A percentile compares a stretch with the other conserved stretches of the same genome.
phyloP scores from a whole-genome alignment of 768 basidiomycete genomes.

The Daedaleopsis nitida region DNA sequence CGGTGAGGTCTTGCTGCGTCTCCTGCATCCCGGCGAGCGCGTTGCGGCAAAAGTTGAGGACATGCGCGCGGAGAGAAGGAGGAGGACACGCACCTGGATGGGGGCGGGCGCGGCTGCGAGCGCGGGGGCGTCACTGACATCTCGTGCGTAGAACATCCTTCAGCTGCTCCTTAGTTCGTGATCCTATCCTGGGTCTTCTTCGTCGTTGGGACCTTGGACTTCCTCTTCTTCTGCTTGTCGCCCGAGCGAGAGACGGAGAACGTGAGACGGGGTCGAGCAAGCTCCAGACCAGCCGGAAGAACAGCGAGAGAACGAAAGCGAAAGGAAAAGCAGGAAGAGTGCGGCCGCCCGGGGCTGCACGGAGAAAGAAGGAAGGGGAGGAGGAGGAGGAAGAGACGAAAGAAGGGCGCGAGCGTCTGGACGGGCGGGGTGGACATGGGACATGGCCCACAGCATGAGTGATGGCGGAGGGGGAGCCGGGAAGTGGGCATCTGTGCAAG shows the following conservation, averaged over 20 bases:
- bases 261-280: neutral
- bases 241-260: neutral
- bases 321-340: slow-evolving; percentile 1
- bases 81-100: too few relatives aligned
- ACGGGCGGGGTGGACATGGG: neutral
- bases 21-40: neutral
- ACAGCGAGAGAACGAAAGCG: neutral
- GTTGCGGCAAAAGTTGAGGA: neutral
- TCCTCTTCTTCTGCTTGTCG: neutral
- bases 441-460: neutral
- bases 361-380: neutral
- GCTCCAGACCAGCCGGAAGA: slow-evolving; percentile 21
- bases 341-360: slow-evolving; percentile 14
- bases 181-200: too few relatives aligned
- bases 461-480: neutral
- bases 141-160: slow-evolving; percentile 5
- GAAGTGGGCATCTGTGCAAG: neutral
- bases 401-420: slow-evolving; percentile 1
- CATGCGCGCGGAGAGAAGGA: too few relatives aligned
- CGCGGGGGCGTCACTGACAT: neutral
- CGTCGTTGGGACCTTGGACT: too few relatives aligned
- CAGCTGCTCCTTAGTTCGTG: too few relatives aligned
- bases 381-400: neutral
- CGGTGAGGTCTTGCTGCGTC: slow-evolving; percentile 3
- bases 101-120: neutral